Evolutionary conservation across 441 rosid species (phyloP), one percentile per base, ranked within the genome.

Genomic region (Mallotus repandus): DNA sequence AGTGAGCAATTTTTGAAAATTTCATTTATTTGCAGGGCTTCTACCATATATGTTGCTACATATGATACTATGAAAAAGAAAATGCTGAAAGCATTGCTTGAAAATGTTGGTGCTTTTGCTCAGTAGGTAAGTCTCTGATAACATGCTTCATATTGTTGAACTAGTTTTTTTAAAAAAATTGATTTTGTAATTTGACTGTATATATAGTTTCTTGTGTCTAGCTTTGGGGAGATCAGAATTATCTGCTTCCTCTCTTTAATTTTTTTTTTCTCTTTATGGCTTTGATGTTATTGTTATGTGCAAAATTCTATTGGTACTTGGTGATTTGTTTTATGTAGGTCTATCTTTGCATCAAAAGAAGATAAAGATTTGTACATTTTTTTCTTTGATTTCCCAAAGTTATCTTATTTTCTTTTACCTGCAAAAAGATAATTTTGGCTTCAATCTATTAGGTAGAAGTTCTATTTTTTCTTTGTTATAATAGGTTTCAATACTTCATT

Each of bases 41-140:
- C 98, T 48, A 97, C 98, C 41, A 54, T 94, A 72, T 94, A 89
- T 86, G 83, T 90, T 35, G 97, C 97, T 76, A 90, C 89, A 62
- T 94, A 94, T 72, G 98, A 94, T 81, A 97, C 98, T 56, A 70
- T 89, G 70, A 91, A 94, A 79, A 93, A 89, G 84, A 90, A 94
- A 79, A 77, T 94, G 78, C 84, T 94, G 52, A 88, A 81, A 82
- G 80, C 75, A 29, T 78, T 91, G 32, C 98, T 97, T 41, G 91
- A 89, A 84, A 85, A 91, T 84, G 83, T 91, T 76, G 87, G 92
- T 35, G 97, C 97, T 50, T 46, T 57, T 38, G 74, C 81, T 65
- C 81, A 75, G 67, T 70, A 65, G 65, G 81, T 74, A 60, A 4
- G 59, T 45, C 4, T 55, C 60, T 32, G 64, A 56, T 75, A 9